A percentile compares a stretch with the other conserved stretches of the same genome.
Evolutionary conservation across 2,329 filamentous ascomycete species (phyloP).

Genomic region (Juglanconis oblonga): DNA sequence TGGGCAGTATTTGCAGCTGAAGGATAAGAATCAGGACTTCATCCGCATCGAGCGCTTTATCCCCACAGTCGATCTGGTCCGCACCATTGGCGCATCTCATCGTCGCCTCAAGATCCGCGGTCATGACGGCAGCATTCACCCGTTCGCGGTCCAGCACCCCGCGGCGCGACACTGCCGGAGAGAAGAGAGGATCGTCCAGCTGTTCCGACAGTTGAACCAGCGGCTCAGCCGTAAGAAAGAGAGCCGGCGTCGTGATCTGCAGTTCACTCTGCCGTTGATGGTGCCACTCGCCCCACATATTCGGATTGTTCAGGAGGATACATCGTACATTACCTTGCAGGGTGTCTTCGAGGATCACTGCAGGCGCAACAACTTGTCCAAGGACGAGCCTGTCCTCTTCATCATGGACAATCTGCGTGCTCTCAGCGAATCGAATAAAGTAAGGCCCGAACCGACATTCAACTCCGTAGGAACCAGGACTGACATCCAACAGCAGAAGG

Average conservation of each 20-base stretch:
- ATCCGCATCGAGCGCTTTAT: slow-evolving; percentile 96
- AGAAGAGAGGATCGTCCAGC: slow-evolving; percentile 90
- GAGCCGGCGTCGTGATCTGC: slow-evolving; percentile 85
- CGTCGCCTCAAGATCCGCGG: slow-evolving; percentile 92
- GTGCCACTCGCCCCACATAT: slow-evolving; percentile 93
- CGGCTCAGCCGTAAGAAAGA: slow-evolving; percentile 91
- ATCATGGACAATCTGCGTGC: slow-evolving; percentile 91
- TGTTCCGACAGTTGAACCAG: slow-evolving; percentile 97
- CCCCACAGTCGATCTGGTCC: slow-evolving; percentile 88
- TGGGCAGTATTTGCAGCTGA: slow-evolving; percentile 93
- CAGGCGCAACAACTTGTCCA: slow-evolving; percentile 78
- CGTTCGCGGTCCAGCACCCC: slow-evolving; percentile 94
- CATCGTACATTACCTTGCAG: slow-evolving; percentile 90
- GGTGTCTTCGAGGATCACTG: slow-evolving; percentile 97
- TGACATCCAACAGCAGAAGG: slow-evolving; percentile 47
- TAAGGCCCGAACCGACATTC: slow-evolving; percentile 36
- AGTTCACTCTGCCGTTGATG: slow-evolving; percentile 95
- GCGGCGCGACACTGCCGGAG: slow-evolving; percentile 87
- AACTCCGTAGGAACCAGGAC: not conserved
- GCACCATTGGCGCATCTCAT: slow-evolving; percentile 87
- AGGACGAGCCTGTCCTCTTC: slow-evolving; percentile 93
- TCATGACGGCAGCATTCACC: slow-evolving; percentile 94
- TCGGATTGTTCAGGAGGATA: slow-evolving; percentile 91
- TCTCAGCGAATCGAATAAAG: slow-evolving; percentile 66
- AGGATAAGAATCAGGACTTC: slow-evolving; percentile 99